These are phyloP conservation scores for Alternaria arborescens DNA, from an alignment of 2,329 filamentous ascomycete species.

Conservation along the genomic window DNA sequence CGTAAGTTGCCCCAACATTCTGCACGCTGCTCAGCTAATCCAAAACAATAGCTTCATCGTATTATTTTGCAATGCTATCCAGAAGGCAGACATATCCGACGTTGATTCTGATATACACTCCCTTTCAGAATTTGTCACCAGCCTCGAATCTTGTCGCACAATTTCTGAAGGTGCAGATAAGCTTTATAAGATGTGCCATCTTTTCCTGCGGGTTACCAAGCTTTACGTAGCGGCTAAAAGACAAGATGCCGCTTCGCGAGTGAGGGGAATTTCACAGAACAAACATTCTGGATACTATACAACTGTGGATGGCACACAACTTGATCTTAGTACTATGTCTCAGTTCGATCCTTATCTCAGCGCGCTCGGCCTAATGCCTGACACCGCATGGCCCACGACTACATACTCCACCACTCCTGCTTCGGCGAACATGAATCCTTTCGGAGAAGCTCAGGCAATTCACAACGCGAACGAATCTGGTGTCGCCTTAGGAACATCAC, in stretches of 20 bases:
- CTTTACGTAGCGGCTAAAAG: constrained; percentile 69
- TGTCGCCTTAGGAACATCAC: constrained; percentile 16
- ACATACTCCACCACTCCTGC: constrained; percentile 7
- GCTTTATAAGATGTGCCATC: constrained; percentile 68
- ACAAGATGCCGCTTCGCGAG: constrained; percentile 47
- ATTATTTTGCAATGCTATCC: constrained; percentile 59
- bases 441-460: constrained; percentile 10
- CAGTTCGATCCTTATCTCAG: constrained; percentile 71
- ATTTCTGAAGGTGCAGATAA: constrained; percentile 68
- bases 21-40: background rate
- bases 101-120: constrained; percentile 63
- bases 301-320: constrained; percentile 18
- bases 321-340: constrained; percentile 39
- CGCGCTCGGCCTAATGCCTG: constrained; percentile 68
- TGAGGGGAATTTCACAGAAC: constrained; percentile 8
- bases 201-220: constrained; percentile 68
- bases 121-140: constrained; percentile 65
- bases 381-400: constrained; percentile 33
- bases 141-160: constrained; percentile 61
- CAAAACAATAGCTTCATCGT: constrained; percentile 52
- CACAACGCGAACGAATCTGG: background rate
- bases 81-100: constrained; percentile 63
- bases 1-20: constrained; percentile 28
- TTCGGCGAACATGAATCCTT: constrained; percentile 16
- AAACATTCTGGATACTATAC: constrained; percentile 25